phyloP scores from a whole-genome alignment of 2,329 filamentous ascomycete genomes.

The Xylariales sp. region DNA sequence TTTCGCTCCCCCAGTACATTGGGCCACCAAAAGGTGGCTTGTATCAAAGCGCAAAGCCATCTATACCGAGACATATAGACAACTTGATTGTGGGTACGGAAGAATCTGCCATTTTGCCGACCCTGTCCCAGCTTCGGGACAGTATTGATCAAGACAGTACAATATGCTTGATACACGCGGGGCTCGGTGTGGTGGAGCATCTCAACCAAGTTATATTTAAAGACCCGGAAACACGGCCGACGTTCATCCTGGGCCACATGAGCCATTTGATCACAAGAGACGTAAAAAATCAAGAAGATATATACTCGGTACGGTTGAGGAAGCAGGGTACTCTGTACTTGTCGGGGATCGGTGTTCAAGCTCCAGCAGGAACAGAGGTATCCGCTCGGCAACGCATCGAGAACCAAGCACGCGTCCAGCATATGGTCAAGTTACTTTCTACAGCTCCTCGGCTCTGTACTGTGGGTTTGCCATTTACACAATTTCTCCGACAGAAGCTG shows the following conservation, averaged over 20 bases:
- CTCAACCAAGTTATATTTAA: conserved; percentile 69
- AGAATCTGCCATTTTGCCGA: conserved; percentile 10
- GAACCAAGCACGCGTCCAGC: conserved; percentile 26
- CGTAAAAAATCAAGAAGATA: conserved; percentile 27
- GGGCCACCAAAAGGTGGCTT: not conserved
- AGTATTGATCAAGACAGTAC: conserved; percentile 57
- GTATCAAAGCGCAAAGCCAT: not conserved
- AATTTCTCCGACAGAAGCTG: conserved; percentile 70
- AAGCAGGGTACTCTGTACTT: conserved; percentile 28
- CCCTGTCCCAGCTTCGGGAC: conserved; percentile 14
- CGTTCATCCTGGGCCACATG: conserved; percentile 68
- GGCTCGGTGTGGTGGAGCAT: conserved; percentile 78
- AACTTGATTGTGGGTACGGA: conserved; percentile 21
- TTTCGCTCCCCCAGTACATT: conserved; percentile 19
- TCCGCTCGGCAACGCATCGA: conserved; percentile 3
- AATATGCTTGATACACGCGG: conserved; percentile 73
- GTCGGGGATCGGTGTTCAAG: conserved; percentile 17
- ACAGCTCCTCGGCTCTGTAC: conserved; percentile 59
- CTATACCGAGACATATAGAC: conserved; percentile 8
- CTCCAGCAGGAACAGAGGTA: not conserved
- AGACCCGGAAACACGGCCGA: conserved; percentile 60
- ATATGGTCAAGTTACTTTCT: conserved; percentile 62
- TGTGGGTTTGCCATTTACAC: conserved; percentile 50
- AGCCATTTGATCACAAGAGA: conserved; percentile 30
- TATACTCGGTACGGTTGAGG: conserved; percentile 30